Base-by-base conservation (phyloP, 1,284 basidiomycete species). In the Ceratobasidium sp. region DNA sequence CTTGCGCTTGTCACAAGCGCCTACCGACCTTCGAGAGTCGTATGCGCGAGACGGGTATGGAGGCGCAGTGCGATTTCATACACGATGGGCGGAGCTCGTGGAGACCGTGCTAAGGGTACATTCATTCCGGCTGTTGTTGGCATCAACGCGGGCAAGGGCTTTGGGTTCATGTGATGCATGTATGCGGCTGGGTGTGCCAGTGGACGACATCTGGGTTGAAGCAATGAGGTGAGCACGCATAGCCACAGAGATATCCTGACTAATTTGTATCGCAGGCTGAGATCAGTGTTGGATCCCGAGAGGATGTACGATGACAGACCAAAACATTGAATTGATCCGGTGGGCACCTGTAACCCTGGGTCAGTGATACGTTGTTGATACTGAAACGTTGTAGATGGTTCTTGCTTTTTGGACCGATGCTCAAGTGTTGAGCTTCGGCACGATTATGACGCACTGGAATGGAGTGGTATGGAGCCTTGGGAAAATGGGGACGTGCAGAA, bases 171-270 rank as follows among this genome's bases (percentile, higher is more conserved):
- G 49, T 25, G 62, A 65, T 52, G 50, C 62, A 52, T 65, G 62
- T 54, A 40, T 65, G 50, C 47, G 50, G 25, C 29, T 65, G 27
- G 47, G 62, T 5, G 32, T 65, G 4, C 62, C 49, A 27, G 62
- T 54, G 8, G 62, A 65, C 32, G 62, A 54, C 25, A 65, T 65
- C 32, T 65, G 62, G 62, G 25, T 65, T 12, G 49, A 65, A n/a
- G 25, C 62, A 1, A 65, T 65, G 62, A 38, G 62, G 62, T 65
- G 17, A 17, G 62, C 7, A 4, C 10, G 1, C 32, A 27, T 17
- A 35, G 17, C 10, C 7, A 6, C 7, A 20, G 8, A 29, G 12
- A 32, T 25, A 7, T 38, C 42, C 7, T 13, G 20, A 12, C 29
- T 29, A 25, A 6, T 4, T 29, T 31, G 45, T 32, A 12, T 27